Percentiles rank a stretch among this genome's conserved stretches.
Evolutionary conservation across 495 filamentous ascomycete species (phyloP).

Genomic region (Glarea lozoyensis): DNA sequence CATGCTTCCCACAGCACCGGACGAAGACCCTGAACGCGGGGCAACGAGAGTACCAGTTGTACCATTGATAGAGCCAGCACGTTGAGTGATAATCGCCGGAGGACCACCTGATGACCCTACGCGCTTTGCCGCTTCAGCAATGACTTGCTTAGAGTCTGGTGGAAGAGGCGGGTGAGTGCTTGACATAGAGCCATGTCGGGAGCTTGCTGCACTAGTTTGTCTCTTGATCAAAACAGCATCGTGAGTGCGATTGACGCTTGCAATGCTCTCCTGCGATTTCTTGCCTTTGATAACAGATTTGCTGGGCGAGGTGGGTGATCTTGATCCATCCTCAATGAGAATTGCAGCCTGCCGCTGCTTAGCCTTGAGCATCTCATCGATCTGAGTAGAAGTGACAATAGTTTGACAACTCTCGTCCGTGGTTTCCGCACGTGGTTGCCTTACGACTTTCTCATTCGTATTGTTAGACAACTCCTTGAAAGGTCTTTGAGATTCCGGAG

Average conservation of each 20-base stretch:
- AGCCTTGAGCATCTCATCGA: conserved; percentile 56
- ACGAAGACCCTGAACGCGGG: conserved; percentile 14
- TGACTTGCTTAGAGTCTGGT: conserved; percentile 70
- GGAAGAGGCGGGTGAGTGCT: conserved; percentile 65
- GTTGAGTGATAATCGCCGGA: conserved; percentile 56
- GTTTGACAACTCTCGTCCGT: conserved; percentile 68
- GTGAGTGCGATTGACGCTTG: conserved; percentile 22
- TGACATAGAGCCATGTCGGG: conserved; percentile 16
- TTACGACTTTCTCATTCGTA: conserved; percentile 25
- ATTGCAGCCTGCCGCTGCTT: conserved; percentile 16
- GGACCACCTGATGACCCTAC: conserved; percentile 22
- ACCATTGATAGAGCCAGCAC: conserved; percentile 66
- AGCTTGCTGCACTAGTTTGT: conserved; percentile 15
- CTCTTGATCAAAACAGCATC: conserved; percentile 15
- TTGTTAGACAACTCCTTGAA: conserved; percentile 34
- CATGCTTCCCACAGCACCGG: conserved; percentile 52
- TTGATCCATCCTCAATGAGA: conserved; percentile 29
- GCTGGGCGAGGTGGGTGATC: conserved; percentile 23
- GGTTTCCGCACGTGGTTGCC: conserved; percentile 28
- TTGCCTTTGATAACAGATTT: conserved; percentile 24
- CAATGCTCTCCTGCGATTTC: conserved; percentile 29
- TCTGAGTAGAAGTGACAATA: conserved; percentile 58
- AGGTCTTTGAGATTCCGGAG: conserved; percentile 32
- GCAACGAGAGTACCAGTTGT: conserved; percentile 59
- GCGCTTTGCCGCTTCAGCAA: conserved; percentile 64